phyloP scores from a whole-genome alignment of 345 rosid genomes.

The Citrus maxima region DNA sequence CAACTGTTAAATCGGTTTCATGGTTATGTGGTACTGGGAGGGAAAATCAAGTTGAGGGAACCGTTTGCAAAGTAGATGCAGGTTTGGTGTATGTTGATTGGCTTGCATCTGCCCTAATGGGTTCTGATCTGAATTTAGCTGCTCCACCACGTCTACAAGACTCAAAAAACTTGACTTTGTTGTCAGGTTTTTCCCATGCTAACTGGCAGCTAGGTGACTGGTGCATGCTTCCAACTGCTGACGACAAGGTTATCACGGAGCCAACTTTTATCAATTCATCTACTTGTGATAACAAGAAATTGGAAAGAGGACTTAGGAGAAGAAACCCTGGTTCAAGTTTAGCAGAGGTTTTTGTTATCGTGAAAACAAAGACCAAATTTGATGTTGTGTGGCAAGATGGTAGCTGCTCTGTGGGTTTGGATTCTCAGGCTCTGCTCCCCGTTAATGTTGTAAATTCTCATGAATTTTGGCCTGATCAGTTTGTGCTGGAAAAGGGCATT shows the following conservation, averaged over 20 bases:
- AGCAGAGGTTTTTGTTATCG: conserved; percentile 51
- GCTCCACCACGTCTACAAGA: conserved; percentile 55
- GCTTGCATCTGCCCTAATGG: conserved; percentile 57
- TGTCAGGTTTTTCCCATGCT: conserved; percentile 67
- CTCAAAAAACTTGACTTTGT: conserved; percentile 50
- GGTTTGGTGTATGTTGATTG: conserved; percentile 73
- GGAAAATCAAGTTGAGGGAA: conserved; percentile 58
- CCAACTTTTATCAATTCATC: conserved; percentile 20
- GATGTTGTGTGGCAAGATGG: conserved; percentile 94
- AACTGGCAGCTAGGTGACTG: conserved; percentile 97
- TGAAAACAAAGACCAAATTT: conserved; percentile 59
- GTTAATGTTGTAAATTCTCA: conserved; percentile 57
- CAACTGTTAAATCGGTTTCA: conserved; percentile 46
- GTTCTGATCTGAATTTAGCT: conserved; percentile 30
- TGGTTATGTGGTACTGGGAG: conserved; percentile 86
- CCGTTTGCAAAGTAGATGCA: conserved; percentile 61
- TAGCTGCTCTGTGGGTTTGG: conserved; percentile 45
- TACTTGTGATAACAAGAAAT: conserved; percentile 19
- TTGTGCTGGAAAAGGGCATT: conserved; percentile 63
- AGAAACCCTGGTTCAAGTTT: conserved; percentile 21
- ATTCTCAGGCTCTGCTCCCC: conserved; percentile 60
- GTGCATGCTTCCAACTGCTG: conserved; percentile 59
- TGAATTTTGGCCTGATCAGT: conserved; percentile 92
- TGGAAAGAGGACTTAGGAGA: conserved; percentile 37
- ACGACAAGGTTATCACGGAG: conserved; percentile 24